Base-by-base conservation (phyloP, 768 basidiomycete species). In the Suillus hirtellus region DNA sequence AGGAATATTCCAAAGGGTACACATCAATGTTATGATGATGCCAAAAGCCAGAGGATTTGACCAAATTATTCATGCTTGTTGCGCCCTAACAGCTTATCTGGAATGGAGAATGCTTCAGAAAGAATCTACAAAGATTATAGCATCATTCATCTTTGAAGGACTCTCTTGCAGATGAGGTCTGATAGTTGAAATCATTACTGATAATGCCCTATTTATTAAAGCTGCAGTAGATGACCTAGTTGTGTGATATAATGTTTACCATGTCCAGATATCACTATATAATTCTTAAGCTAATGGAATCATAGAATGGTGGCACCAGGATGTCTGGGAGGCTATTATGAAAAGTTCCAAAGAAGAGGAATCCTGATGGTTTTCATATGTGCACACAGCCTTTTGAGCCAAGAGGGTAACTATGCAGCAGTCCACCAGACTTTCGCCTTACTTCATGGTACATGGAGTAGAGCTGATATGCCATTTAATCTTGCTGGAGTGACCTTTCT, bases 91-190 rank as follows among this genome's bases (percentile, higher is more conserved):
- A 0, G 21, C 47, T 0, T 66, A 63, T 10, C 67, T 9, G 21
- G 77, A 9, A 76, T 80, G 59, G 59, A 63, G 19, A 60, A 77
- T 78, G 75, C 62, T 72, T 1, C 59, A 71, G n/a, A 70, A 73
- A 0, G 67, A 75, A n/a, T 74, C 62, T 0, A 64, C 43, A 0
- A 10, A 37, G 0, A 49, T 60, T 0, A 3, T 40, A 1, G 1
- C 14, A 4, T 12, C 14, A 1, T 74, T 69, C 19, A 61, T 74
- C 0, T 72, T 70, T 9, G 54, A 70, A 17, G 67, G 71, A 3
- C 38, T 74, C 3, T 61, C 73, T 2, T 71, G 66, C 50, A 19
- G 42, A 19, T 43, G 42, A 6, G 42, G 42, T 6, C 42, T 17
- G 0, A 17, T 43, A 27, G 62, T 5, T 40, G 69, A 70, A 59